A percentile compares a stretch with the other conserved stretches of the same genome.
These are phyloP conservation scores for Sechiopsis laciniata DNA, from an alignment of 306 rosid genomes.

Conservation along the genomic window DNA sequence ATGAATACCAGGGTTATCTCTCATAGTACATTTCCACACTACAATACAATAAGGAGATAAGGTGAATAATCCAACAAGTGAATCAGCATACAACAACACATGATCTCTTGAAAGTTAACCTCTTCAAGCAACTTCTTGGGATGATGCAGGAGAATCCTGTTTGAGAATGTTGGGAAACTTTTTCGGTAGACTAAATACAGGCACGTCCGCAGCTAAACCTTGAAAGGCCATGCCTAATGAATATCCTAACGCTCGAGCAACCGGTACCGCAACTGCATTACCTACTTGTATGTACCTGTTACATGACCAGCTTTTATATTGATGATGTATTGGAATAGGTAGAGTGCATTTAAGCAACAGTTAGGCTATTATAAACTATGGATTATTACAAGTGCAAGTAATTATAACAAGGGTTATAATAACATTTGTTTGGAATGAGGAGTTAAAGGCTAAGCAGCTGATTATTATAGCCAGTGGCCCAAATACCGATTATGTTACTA, in stretches of 20 bases:
- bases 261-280: constrained; percentile 88
- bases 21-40: background rate
- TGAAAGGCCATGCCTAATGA: constrained; percentile 52
- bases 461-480: no score
- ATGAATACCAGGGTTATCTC: background rate
- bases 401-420: no score
- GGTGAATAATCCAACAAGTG: background rate
- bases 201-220: constrained; percentile 27
- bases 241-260: constrained; percentile 65
- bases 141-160: constrained; percentile 33
- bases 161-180: constrained; percentile 42
- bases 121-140: constrained; percentile 32
- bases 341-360: no score
- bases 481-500: no score
- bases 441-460: no score
- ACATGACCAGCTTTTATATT: background rate
- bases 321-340: background rate
- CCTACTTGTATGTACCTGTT: constrained; percentile 82
- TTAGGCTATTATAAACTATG: no score
- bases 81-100: background rate
- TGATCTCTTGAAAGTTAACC: constrained; percentile 5
- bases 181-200: constrained; percentile 39
- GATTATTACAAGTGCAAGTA: no score
- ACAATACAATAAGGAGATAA: background rate
- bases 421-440: no score